Conservation (phyloP, 768 basidiomycete genomes). For the Postia placenta region DNA sequence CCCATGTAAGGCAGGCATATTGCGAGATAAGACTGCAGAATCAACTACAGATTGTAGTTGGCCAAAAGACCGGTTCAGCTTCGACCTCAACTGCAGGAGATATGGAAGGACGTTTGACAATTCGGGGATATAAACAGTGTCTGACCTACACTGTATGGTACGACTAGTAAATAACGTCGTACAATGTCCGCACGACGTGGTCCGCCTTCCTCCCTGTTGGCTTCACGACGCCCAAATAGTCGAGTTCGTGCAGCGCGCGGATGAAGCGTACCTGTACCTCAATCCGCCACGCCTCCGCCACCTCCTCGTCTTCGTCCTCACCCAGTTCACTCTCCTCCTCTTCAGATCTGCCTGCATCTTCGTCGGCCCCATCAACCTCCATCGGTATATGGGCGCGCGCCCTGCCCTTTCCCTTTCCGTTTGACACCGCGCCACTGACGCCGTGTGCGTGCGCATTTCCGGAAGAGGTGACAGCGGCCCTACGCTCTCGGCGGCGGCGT, state of each 20-base stretch:
- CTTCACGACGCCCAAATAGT: constrained; percentile 74
- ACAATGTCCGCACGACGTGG: constrained; percentile 65
- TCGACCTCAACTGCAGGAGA: too few relatives aligned
- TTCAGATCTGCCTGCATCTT: constrained; percentile 20
- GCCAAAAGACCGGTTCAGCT: too few relatives aligned
- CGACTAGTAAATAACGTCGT: constrained; percentile 39
- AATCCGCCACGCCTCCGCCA: constrained; percentile 48
- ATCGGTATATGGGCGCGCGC: constrained; percentile 1
- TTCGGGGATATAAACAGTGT: too few relatives aligned
- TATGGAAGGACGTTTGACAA: too few relatives aligned
- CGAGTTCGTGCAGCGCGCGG: constrained; percentile 74
- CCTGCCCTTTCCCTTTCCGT: constrained; percentile 1
- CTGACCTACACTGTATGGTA: too few relatives aligned
- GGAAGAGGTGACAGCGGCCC: background rate
- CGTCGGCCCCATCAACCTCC: constrained; percentile 9
- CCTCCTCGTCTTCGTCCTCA: constrained; percentile 18
- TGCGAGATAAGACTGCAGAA: too few relatives aligned
- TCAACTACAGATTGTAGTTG: too few relatives aligned
- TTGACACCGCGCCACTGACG: constrained; percentile 1
- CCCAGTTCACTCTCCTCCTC: constrained; percentile 27
- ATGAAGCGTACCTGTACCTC: constrained; percentile 77
- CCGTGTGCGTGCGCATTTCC: too few relatives aligned
- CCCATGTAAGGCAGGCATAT: too few relatives aligned
- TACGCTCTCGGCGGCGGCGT: constrained; percentile 31
- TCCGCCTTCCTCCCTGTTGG: constrained; percentile 75